A percentile compares a stretch with the other conserved stretches of the same genome.
These are phyloP conservation scores for Tetrapisispora arboricola DNA, from an alignment of 805 yeast species.

Conservation along the genomic window DNA sequence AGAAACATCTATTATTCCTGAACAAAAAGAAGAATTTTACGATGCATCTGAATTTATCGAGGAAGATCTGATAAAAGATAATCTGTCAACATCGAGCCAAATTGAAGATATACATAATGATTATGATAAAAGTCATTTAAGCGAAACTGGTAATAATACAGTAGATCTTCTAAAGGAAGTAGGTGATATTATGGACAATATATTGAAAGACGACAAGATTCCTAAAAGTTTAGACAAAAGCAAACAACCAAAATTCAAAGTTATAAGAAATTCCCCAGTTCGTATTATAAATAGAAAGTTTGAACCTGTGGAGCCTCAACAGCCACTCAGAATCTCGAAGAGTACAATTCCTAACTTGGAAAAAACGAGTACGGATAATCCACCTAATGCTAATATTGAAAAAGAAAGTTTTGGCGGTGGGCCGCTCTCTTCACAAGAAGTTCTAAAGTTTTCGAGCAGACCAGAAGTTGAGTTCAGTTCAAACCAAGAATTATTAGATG, in stretches of 20 bases:
- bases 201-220: not conserved
- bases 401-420: no score
- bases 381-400: not conserved
- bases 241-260: constrained; percentile 9
- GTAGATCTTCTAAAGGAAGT: constrained; percentile 1
- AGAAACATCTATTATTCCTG: not conserved
- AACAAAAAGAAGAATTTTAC: not conserved
- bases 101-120: not conserved
- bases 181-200: constrained; percentile 2
- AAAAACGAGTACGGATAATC: no score
- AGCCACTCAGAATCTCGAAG: no score
- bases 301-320: not conserved
- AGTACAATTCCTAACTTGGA: not conserved
- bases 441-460: no score
- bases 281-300: constrained; percentile 7
- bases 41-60: constrained; percentile 1
- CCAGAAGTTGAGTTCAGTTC: no score
- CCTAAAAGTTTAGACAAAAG: not conserved
- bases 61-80: not conserved
- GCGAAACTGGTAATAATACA: not conserved
- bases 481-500: constrained; percentile 15
- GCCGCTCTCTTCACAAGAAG: no score
- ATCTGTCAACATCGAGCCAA: not conserved
- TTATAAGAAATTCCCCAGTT: constrained; percentile 17
- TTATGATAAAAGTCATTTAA: not conserved